Evolutionary conservation across 345 rosid species (phyloP).

Genomic region (Odontarrhena argentea): DNA sequence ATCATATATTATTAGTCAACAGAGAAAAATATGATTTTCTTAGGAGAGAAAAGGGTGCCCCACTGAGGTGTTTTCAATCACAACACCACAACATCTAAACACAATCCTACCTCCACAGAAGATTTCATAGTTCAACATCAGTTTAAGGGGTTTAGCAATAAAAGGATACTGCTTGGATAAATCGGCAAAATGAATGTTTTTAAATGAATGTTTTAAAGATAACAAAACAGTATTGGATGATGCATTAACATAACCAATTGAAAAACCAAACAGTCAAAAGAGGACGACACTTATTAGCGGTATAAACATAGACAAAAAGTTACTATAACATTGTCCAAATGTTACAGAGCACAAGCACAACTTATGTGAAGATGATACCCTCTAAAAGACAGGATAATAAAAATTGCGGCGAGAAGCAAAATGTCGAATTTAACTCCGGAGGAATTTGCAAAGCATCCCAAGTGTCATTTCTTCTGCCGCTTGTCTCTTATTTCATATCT

Average conservation of each 20-base stretch:
- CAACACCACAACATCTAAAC: too few species aligned
- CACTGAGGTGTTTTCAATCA: too few species aligned
- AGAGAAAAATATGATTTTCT: too few species aligned
- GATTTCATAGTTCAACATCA: too few species aligned
- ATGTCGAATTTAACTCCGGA: constrained; percentile 23
- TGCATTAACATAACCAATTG: neutral
- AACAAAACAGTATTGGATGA: neutral
- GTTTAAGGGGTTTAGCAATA: too few species aligned
- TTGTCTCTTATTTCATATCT: constrained; percentile 34
- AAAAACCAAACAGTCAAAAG: constrained; percentile 11
- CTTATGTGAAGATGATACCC: constrained; percentile 29
- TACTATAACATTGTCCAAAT: constrained; percentile 30
- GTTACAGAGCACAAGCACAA: constrained; percentile 33
- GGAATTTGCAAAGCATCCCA: constrained; percentile 10
- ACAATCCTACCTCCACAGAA: too few species aligned
- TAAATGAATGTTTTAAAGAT: too few species aligned
- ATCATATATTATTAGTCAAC: too few species aligned
- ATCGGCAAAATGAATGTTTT: too few species aligned
- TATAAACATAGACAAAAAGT: constrained; percentile 34
- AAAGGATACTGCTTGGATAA: too few species aligned
- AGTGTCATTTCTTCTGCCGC: constrained; percentile 13
- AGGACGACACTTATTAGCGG: constrained; percentile 32
- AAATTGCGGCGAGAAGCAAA: constrained; percentile 27
- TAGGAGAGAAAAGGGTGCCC: too few species aligned
- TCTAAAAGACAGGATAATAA: constrained; percentile 35